phyloP scores from a whole-genome alignment of 768 basidiomycete species.

The Naganishia onofrii region DNA sequence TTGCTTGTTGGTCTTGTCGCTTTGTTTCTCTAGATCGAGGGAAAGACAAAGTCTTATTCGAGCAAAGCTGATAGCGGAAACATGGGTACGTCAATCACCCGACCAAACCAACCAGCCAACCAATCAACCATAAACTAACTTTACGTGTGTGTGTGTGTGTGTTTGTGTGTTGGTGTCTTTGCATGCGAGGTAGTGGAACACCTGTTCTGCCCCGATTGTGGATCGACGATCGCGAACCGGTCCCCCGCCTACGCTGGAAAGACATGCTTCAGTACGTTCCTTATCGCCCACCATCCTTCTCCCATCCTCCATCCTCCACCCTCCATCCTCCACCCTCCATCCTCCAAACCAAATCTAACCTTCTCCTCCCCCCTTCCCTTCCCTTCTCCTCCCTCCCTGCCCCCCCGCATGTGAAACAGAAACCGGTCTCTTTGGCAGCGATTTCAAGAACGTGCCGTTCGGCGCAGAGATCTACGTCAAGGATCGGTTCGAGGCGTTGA shows the following conservation, averaged over 20 bases:
- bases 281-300: no score
- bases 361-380: neutral
- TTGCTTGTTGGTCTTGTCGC: no score
- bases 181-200: conserved; percentile 1
- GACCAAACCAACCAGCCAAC: no score
- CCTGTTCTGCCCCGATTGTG: conserved; percentile 31
- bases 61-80: conserved; percentile 38
- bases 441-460: conserved; percentile 38
- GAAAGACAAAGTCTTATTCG: conserved; percentile 36
- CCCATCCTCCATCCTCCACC: no score
- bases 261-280: conserved; percentile 38
- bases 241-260: conserved; percentile 39
- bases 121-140: no score
- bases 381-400: neutral
- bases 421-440: conserved; percentile 40
- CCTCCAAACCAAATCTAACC: neutral
- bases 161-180: no score
- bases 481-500: conserved; percentile 38
- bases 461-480: conserved; percentile 42
- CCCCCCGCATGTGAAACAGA: conserved; percentile 21
- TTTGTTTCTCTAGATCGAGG: conserved; percentile 25
- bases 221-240: conserved; percentile 39
- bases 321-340: no score
- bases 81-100: conserved; percentile 35
- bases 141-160: no score